Conservation (phyloP, 257 asterid genomes). For the Ocimum tenuiflorum region DNA sequence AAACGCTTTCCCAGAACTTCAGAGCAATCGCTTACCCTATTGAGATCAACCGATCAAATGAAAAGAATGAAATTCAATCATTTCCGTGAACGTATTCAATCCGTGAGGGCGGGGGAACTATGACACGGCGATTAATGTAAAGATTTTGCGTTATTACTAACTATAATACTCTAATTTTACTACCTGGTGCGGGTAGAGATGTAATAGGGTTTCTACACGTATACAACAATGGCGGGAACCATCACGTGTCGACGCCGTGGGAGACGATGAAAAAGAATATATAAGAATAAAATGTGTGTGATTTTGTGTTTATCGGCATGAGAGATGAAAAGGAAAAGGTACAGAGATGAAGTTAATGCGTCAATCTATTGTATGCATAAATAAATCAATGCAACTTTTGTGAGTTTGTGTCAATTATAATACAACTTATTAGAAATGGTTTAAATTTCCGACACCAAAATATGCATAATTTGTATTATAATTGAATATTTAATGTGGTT, state of each 20-base stretch:
- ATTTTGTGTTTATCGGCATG: too few relatives aligned
- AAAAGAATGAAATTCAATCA: slow-evolving; percentile 19
- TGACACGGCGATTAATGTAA: slow-evolving; percentile 13
- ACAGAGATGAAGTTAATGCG: too few relatives aligned
- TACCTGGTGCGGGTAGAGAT: slow-evolving; percentile 31
- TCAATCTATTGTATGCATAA: too few relatives aligned
- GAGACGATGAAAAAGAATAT: not conserved
- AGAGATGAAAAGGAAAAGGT: too few relatives aligned
- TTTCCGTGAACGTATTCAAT: slow-evolving; percentile 1
- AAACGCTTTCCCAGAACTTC: too few relatives aligned
- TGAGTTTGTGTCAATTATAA: too few relatives aligned
- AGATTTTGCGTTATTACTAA: not conserved
- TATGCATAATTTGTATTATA: too few relatives aligned
- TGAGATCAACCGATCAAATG: slow-evolving; percentile 48
- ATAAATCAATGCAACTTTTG: too few relatives aligned
- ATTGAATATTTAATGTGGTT: too few relatives aligned
- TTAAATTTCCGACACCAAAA: too few relatives aligned
- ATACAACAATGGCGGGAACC: slow-evolving; percentile 43
- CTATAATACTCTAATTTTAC: not conserved
- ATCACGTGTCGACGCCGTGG: slow-evolving; percentile 19
- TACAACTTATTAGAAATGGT: too few relatives aligned
- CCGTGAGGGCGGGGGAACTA: not conserved
- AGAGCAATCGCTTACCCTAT: slow-evolving; percentile 14
- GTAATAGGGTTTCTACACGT: slow-evolving; percentile 39
- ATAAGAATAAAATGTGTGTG: too few relatives aligned